A percentile compares a stretch with the other conserved stretches of the same genome.
phyloP scores from a whole-genome alignment of 345 rosid genomes.

The Acer yangbiense region DNA sequence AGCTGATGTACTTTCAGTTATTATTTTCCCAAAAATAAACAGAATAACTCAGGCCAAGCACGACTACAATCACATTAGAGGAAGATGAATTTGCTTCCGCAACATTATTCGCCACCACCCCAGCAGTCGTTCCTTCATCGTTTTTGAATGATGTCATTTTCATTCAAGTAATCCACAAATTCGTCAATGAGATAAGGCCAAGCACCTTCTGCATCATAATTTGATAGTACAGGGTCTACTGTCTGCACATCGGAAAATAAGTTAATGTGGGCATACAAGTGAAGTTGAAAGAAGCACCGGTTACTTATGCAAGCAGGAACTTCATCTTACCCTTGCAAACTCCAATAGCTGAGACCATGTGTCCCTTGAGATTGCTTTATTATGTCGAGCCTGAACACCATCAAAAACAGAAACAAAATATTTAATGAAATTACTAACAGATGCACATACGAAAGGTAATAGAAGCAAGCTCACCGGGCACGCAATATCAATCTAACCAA shows the following conservation, averaged over 20 bases:
- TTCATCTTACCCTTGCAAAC: slow-evolving; percentile 74
- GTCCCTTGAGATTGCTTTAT: slow-evolving; percentile 95
- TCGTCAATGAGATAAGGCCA: slow-evolving; percentile 99
- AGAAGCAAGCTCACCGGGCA: background rate
- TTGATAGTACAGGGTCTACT: slow-evolving; percentile 63
- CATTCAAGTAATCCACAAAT: slow-evolving; percentile 87
- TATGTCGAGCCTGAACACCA: slow-evolving; percentile 80
- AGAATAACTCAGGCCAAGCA: slow-evolving; percentile 13
- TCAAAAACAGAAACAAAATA: slow-evolving; percentile 10
- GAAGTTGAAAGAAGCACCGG: background rate
- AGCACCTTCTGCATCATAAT: slow-evolving; percentile 92
- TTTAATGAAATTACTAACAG: background rate
- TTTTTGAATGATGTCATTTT: slow-evolving; percentile 53
- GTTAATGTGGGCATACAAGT: background rate
- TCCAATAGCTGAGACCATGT: slow-evolving; percentile 96
- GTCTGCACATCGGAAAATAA: slow-evolving; percentile 45
- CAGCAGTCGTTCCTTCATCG: slow-evolving; percentile 8
- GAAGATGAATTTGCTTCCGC: background rate
- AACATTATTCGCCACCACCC: background rate
- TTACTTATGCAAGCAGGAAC: background rate
- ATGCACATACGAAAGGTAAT: background rate
- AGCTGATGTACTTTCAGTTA: background rate
- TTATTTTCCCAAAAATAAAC: background rate
- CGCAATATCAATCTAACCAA: background rate
- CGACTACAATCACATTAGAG: slow-evolving; percentile 16